Conservation (phyloP, 768 basidiomycete genomes). For the Crepidotus variabilis region DNA sequence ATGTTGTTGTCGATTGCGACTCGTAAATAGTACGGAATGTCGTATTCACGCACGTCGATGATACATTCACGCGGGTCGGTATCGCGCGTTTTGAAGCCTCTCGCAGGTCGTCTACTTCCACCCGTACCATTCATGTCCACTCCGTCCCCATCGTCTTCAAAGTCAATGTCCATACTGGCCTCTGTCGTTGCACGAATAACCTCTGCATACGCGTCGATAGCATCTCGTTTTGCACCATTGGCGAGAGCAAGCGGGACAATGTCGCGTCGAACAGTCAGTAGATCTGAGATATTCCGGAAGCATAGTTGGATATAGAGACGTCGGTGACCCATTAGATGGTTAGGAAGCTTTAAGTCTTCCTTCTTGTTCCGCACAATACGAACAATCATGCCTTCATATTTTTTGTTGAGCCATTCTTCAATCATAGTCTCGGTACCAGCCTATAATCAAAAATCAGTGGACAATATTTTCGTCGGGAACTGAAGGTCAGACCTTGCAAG, state of each 20-base stretch:
- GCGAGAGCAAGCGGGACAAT: conserved; percentile 85
- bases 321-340: conserved; percentile 94
- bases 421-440: conserved; percentile 81
- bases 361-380: conserved; percentile 81
- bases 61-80: conserved; percentile 88
- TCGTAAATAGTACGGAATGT: conserved; percentile 95
- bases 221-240: conserved; percentile 89
- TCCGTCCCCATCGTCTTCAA: conserved; percentile 61
- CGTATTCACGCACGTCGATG: conserved; percentile 93
- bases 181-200: conserved; percentile 80
- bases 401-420: conserved; percentile 94
- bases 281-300: conserved; percentile 92
- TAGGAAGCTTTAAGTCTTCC: conserved; percentile 93
- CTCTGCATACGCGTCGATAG: conserved; percentile 97
- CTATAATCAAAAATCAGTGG: conserved; percentile 33
- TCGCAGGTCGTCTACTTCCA: conserved; percentile 22
- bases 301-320: conserved; percentile 84
- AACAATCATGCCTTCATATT: conserved; percentile 82
- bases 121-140: conserved; percentile 22
- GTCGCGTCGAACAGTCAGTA: conserved; percentile 83
- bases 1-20: conserved; percentile 99
- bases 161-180: conserved; percentile 61
- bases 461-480: not conserved
- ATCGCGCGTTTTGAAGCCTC: conserved; percentile 40
- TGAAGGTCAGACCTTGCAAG: conserved; percentile 69